Base-by-base conservation (phyloP, 2,329 filamentous ascomycete genomes). In the Furcasterigmium furcatum region DNA sequence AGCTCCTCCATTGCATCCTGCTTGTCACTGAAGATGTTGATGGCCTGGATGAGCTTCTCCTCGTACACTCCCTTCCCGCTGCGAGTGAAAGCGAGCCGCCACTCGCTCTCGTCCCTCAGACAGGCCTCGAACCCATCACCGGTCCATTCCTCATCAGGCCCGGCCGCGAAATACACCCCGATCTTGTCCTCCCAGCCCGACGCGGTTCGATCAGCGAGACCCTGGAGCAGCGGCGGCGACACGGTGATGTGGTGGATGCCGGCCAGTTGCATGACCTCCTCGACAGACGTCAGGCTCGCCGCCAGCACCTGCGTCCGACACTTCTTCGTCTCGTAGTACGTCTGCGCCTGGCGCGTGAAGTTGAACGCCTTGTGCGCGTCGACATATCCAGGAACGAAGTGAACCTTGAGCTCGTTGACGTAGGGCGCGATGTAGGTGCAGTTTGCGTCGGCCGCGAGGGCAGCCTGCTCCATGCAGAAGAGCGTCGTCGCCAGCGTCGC, bases 371-470 rank as follows among this genome's bases (percentile, higher is more conserved):
- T 75, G 52, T 73, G 61, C 25, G 67, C 56, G 46, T 79, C 76
- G 5, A 68, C 57, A 49, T 73, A 78, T 70, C 60, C 65, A 12
- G 64, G 55, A 35, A 80, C 75, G 46, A 84, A 79, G 53, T 85
- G 80, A 5, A 83, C 82, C 51, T 75, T 77, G 34, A 86, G 64
- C 52, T 85, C 80, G 55, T 85, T 84, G 24, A 85, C 77, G 50
- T 84, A 86, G 0, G 83, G 82, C 0, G 82, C 79, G 36, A 86
- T 78, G 53, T 84, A 85, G 1, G 73, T 73, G 52, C 80, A 85
- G 4, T 72, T 70, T 0, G 72, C 76, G 41, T 81, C 74, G 1
- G 71, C 75, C 0, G 82, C 82, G 2, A 84, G 64, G 2, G 70
- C 68, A 0, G 80, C 82, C 56, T 85, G 82, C 34, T 78, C 70